Evolutionary conservation across 2,329 filamentous ascomycete genomes (phyloP).

Genomic region (Dothideomycetes sp.): DNA sequence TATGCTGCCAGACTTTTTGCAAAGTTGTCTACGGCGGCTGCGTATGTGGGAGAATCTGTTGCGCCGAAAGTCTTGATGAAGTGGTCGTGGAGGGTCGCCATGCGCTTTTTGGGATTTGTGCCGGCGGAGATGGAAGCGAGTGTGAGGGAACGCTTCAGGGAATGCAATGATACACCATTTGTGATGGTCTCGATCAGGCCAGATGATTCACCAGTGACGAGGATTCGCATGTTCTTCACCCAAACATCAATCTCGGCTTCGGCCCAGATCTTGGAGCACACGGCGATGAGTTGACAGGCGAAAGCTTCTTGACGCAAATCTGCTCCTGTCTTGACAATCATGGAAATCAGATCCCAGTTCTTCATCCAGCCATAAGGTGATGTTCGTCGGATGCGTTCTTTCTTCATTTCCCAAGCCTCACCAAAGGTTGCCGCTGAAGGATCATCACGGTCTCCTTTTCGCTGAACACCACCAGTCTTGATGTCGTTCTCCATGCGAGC

Average conservation of each 20-base stretch:
- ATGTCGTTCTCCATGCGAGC: slow-evolving; percentile 85
- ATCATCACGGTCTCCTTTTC: slow-evolving; percentile 74
- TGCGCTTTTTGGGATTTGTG: slow-evolving; percentile 62
- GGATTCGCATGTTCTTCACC: slow-evolving; percentile 80
- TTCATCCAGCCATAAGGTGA: slow-evolving; percentile 84
- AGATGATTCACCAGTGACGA: slow-evolving; percentile 76
- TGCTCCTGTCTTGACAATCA: slow-evolving; percentile 79
- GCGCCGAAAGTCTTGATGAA: slow-evolving; percentile 70
- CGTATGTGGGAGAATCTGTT: slow-evolving; percentile 59
- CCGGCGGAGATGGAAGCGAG: slow-evolving; percentile 64
- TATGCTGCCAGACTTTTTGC: slow-evolving; percentile 75
- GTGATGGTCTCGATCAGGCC: slow-evolving; percentile 82
- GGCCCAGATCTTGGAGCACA: slow-evolving; percentile 73
- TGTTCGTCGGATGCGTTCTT: slow-evolving; percentile 71
- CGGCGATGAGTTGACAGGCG: slow-evolving; percentile 72
- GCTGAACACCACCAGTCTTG: slow-evolving; percentile 73
- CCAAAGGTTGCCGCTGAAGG: slow-evolving; percentile 80
- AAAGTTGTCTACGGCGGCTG: slow-evolving; percentile 66
- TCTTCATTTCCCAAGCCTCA: slow-evolving; percentile 77
- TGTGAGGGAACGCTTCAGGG: slow-evolving; percentile 71
- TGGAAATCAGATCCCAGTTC: slow-evolving; percentile 79
- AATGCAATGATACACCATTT: slow-evolving; percentile 79
- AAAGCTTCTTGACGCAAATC: slow-evolving; percentile 80
- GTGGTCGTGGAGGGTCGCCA: slow-evolving; percentile 73
- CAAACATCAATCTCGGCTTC: slow-evolving; percentile 70